Evolutionary conservation across 257 asterid species (phyloP).

Genomic region (Jaltomata sinuosa): DNA sequence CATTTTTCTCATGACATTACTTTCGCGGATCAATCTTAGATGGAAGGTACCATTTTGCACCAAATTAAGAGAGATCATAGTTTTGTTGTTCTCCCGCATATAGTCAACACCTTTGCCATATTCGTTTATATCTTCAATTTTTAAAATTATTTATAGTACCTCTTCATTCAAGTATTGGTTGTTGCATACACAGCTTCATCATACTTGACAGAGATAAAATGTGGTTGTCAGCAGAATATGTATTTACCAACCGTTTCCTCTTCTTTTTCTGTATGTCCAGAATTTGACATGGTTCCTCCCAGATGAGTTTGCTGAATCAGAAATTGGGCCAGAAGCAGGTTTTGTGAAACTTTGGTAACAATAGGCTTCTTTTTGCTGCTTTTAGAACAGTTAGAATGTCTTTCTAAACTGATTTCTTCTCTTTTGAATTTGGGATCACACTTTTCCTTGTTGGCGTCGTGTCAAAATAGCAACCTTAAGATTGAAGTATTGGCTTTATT

Average conservation of each 20-base stretch:
- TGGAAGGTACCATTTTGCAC: not conserved
- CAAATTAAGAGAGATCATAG: not conserved
- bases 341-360: slow-evolving; percentile 91
- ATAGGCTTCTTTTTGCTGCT: slow-evolving; percentile 52
- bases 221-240: not conserved
- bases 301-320: slow-evolving; percentile 88
- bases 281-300: slow-evolving; percentile 98
- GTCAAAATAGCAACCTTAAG: not conserved
- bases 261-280: slow-evolving; percentile 28
- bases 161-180: not conserved
- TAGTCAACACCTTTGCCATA: not conserved
- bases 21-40: not conserved
- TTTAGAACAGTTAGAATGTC: not conserved
- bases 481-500: not conserved
- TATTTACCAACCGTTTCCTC: not conserved
- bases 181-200: not conserved
- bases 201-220: not conserved
- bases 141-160: not conserved
- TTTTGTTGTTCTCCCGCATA: not conserved
- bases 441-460: not conserved
- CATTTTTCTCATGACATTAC: not conserved
- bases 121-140: not conserved
- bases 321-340: slow-evolving; percentile 99
- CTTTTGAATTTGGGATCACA: not conserved
- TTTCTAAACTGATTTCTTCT: not conserved